phyloP scores from a whole-genome alignment of 1,139 yeast species.

The Yarrowia galli region DNA sequence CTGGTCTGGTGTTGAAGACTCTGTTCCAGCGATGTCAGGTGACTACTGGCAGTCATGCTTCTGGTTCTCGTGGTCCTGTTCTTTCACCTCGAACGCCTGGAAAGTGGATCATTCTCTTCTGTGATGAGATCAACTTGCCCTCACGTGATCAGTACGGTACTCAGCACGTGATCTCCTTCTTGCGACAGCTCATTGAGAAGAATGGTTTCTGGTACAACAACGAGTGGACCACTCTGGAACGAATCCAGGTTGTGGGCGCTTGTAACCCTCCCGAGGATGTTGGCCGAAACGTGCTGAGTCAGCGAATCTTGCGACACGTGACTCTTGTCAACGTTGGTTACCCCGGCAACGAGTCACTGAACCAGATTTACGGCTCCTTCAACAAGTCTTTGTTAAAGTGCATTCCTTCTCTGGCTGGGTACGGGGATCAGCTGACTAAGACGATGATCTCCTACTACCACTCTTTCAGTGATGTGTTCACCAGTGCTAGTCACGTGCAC shows the following conservation, averaged over 20 bases:
- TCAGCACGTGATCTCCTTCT: conserved; percentile 73
- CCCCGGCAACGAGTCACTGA: conserved; percentile 71
- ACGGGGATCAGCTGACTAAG: conserved; percentile 59
- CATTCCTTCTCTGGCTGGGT: conserved; percentile 69
- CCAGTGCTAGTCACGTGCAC: conserved; percentile 53
- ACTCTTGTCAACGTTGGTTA: conserved; percentile 78
- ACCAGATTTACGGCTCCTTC: conserved; percentile 71
- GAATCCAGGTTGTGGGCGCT: conserved; percentile 89
- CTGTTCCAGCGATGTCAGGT: conserved; percentile 75
- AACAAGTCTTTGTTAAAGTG: conserved; percentile 64
- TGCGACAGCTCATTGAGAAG: conserved; percentile 77
- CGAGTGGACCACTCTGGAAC: conserved; percentile 71
- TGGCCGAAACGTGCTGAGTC: conserved; percentile 68
- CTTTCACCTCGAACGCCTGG: conserved; percentile 70
- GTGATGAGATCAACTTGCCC: conserved; percentile 93
- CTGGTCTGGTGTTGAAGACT: conserved; percentile 65
- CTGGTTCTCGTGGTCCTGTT: conserved; percentile 49
- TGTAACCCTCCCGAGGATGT: conserved; percentile 89
- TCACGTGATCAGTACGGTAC: conserved; percentile 75
- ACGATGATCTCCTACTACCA: conserved; percentile 76
- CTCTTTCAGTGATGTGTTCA: conserved; percentile 22
- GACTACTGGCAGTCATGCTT: conserved; percentile 53
- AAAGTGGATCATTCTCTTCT: conserved; percentile 81
- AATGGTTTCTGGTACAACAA: conserved; percentile 80
- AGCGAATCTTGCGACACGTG: conserved; percentile 74